Evolutionary conservation across 176 grass and related monocot genomes (phyloP), one percentile per base, ranked within the genome.

Genomic region (Rhynchospora breviuscula): DNA sequence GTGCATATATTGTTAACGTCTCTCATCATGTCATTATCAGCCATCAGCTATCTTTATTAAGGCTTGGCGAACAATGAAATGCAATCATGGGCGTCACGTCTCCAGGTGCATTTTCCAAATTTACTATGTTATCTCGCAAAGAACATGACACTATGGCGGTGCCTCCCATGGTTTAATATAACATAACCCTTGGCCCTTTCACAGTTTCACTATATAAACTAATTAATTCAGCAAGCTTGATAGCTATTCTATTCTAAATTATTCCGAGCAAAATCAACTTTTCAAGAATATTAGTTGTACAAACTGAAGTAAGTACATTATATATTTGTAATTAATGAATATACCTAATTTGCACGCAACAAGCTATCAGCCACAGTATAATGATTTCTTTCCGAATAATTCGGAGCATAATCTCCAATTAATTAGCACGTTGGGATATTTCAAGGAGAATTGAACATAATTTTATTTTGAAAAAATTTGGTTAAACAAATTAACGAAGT

Each of bases 291-390:
- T 53, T 77, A 17, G 12, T 77, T 77, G 47, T 29, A 77, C 8
- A 31, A 29, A 77, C 48, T 56, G 12, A 54, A 56, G 23, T 23
- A 77, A 56, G 2, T 54, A 33, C 73, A 77, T 25, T 18, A 77
- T n/a, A n/a, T n/a, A n/a, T 52, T 52, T 52, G 49, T 52, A 52
- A 52, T 52, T 40, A 5, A 40, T 40, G 35, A 2, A 40, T 3
- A 52, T 33, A 77, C 23, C 73, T 33, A 77, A 77, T 54, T 6
- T 77, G 2, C 25, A 57, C 23, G 51, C 73, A 78, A 78, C 48
- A 53, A 77, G 73, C 73, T 77, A 77, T 77, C 73, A 56, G 54
- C 49, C 72, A 77, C 33, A 77, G 5, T 77, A 31, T 7, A 78
- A 78, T 57, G 53, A 33, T 78, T 57, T 76, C 11, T 26, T 13